Conservation (phyloP, 1,284 basidiomycete genomes). For the Paramarasmius palmivorus region DNA sequence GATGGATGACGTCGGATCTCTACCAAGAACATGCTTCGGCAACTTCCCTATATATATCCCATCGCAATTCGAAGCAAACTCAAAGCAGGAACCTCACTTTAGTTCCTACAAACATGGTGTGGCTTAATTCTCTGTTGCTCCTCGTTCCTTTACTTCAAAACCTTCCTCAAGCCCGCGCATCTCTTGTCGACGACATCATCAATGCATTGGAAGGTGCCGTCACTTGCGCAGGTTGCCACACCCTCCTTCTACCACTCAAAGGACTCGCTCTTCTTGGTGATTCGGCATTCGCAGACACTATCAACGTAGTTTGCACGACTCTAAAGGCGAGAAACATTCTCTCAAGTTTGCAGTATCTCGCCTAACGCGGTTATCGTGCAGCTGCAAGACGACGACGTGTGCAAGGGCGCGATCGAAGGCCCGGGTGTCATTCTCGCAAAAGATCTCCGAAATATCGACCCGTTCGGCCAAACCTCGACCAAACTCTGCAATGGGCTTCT, state of each 20-base stretch:
- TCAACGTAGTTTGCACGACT: conserved; percentile 42
- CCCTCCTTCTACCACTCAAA: conserved; percentile 42
- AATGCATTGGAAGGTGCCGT: conserved; percentile 39
- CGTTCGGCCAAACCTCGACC: conserved; percentile 11
- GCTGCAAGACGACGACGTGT: conserved; percentile 16
- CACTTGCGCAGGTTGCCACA: conserved; percentile 48
- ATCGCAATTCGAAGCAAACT: too few species aligned
- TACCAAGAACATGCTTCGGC: too few species aligned
- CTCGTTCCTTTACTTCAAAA: too few species aligned
- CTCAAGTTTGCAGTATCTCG: background rate
- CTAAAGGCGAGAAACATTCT: conserved; percentile 29
- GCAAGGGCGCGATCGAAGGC: conserved; percentile 6
- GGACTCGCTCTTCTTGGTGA: conserved; percentile 44
- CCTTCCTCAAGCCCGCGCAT: background rate
- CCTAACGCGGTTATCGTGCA: background rate
- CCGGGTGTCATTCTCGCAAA: conserved; percentile 12
- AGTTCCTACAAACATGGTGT: too few species aligned
- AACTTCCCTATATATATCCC: too few species aligned
- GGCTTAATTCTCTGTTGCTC: too few species aligned
- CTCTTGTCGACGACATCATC: conserved; percentile 39
- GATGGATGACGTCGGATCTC: too few species aligned
- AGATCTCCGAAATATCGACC: conserved; percentile 13
- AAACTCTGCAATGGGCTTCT: conserved; percentile 14
- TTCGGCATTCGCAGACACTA: conserved; percentile 36
- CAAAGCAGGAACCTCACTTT: too few species aligned